These are phyloP conservation scores for Boletus rubroflammeus DNA, from an alignment of 768 basidiomycete species.

Conservation along the genomic window DNA sequence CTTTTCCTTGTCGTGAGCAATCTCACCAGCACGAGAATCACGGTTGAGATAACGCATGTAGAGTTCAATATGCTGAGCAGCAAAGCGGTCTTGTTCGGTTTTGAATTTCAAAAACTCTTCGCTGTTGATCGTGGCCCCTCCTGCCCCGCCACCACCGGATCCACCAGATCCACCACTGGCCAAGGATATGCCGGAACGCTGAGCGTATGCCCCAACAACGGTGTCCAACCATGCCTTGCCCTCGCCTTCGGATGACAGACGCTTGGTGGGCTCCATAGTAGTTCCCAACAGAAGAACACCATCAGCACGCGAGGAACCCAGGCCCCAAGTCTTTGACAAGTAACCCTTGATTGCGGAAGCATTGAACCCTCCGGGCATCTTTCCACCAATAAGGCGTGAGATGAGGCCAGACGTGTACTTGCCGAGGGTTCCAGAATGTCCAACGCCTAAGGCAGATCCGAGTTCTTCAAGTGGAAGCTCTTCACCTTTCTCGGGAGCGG, in stretches of 20 bases:
- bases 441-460: conserved; percentile 75
- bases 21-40: conserved; percentile 90
- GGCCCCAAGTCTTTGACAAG: conserved; percentile 90
- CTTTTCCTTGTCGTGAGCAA: conserved; percentile 85
- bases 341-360: conserved; percentile 85
- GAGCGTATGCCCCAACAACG: conserved; percentile 81
- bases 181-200: conserved; percentile 83
- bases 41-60: conserved; percentile 96
- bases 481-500: conserved; percentile 97
- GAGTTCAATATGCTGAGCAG: conserved; percentile 88
- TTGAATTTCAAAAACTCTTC: conserved; percentile 98
- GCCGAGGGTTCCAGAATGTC: conserved; percentile 83
- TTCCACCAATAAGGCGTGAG: conserved; percentile 87
- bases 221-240: conserved; percentile 92
- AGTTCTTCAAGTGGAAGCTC: conserved; percentile 96
- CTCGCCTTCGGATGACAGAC: conserved; percentile 85
- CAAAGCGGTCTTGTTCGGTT: conserved; percentile 87
- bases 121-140: conserved; percentile 92
- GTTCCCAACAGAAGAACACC: conserved; percentile 87
- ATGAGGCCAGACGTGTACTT: conserved; percentile 91
- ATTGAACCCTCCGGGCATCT: conserved; percentile 99
- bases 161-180: conserved; percentile 63
- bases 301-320: conserved; percentile 88
- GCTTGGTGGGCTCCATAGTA: conserved; percentile 92
- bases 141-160: conserved; percentile 53